A percentile compares a stretch with the other conserved stretches of the same genome.
Evolutionary conservation across 2,329 filamentous ascomycete genomes (phyloP).

Genomic region (Akanthomyces dipterigenus): DNA sequence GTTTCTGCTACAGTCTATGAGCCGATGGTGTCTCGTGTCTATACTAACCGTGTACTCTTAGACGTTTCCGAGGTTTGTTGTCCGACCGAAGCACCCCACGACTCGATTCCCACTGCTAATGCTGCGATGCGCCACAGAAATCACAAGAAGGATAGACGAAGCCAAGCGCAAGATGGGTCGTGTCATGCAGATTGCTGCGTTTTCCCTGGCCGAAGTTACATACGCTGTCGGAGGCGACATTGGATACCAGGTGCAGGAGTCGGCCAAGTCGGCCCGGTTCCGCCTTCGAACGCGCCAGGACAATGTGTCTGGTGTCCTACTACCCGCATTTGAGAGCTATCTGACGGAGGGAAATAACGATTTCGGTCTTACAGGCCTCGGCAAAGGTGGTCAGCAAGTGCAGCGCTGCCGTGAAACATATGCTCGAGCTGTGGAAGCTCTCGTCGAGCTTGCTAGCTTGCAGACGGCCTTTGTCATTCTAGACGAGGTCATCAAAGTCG

Average conservation of each 20-base stretch:
- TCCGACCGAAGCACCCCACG: not conserved
- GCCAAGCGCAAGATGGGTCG: conserved; percentile 99
- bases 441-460: conserved; percentile 89
- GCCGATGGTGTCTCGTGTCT: too few relatives aligned
- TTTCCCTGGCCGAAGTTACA: conserved; percentile 93
- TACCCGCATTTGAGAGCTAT: conserved; percentile 91
- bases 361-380: conserved; percentile 90
- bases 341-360: conserved; percentile 86
- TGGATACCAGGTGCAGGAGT: conserved; percentile 95
- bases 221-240: conserved; percentile 96
- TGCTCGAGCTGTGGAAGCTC: conserved; percentile 86
- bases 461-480: conserved; percentile 97
- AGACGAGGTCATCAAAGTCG: conserved; percentile 98
- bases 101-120: conserved; percentile 4
- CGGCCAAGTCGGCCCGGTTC: conserved; percentile 86
- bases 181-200: conserved; percentile 98
- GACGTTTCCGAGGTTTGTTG: conserved; percentile 73
- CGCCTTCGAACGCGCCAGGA: conserved; percentile 92
- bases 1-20: conserved; percentile 21
- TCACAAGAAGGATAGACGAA: conserved; percentile 94
- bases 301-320: conserved; percentile 93
- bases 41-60: conserved; percentile 28
- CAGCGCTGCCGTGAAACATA: conserved; percentile 94
- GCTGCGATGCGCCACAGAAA: conserved; percentile 51
- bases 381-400: conserved; percentile 95